These are phyloP conservation scores for Fraxinus dipetala DNA, from an alignment of 305 asterid species.

Conservation along the genomic window DNA sequence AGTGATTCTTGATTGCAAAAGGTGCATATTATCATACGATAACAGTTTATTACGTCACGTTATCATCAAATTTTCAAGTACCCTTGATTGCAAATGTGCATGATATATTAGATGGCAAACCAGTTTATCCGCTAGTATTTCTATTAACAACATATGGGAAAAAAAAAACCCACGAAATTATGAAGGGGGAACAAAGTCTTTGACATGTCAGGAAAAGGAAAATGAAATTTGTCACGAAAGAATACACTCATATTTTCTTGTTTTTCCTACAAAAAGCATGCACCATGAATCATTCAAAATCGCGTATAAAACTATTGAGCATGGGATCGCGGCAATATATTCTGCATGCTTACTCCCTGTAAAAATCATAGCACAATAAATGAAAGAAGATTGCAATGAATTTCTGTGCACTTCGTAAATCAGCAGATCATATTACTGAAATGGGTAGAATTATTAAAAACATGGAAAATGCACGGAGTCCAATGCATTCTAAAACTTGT, in stretches of 20 bases:
- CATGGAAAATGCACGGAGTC: neutral
- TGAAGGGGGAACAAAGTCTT: neutral
- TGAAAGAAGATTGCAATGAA: neutral
- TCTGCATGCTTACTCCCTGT: neutral
- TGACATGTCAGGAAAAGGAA: neutral
- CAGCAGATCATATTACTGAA: neutral
- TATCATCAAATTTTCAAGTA: neutral
- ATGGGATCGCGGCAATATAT: neutral
- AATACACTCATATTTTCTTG: neutral
- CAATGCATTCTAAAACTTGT: neutral
- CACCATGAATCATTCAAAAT: neutral
- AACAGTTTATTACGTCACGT: neutral
- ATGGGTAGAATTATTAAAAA: neutral
- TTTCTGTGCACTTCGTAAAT: neutral
- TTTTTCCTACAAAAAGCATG: neutral
- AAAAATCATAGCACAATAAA: neutral
- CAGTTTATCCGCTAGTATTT: neutral
- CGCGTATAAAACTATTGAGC: neutral
- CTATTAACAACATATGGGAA: neutral
- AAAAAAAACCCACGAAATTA: neutral
- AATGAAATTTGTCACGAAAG: neutral
- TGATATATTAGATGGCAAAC: neutral
- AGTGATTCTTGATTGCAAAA: neutral
- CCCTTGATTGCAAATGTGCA: neutral
- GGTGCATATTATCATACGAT: neutral